Evolutionary conservation across 768 basidiomycete species (phyloP), one percentile per base, ranked within the genome.

Genomic region (Leucocoprinus sp.): DNA sequence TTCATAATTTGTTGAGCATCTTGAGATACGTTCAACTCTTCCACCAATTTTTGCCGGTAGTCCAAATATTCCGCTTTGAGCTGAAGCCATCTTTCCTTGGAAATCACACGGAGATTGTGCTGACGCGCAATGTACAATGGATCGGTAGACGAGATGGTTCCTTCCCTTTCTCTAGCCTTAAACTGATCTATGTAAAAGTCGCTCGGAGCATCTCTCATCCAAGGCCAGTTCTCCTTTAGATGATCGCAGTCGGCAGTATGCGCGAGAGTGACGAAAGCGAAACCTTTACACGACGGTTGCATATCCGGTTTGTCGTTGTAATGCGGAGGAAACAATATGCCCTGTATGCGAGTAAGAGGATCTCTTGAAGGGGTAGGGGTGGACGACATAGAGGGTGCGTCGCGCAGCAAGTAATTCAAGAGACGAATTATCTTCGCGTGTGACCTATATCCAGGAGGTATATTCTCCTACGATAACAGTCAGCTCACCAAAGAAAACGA

Each of bases 61-160:
- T 67, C 55, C n/a, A 82, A 61, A 57, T 91, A 92, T 54, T 89
- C 80, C 3, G 75, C 71, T 43, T 80, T 80, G 24, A 87, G 60
- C 35, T 64, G 57, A 6, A 78, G 74, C 87, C 88, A 92, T 15
- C 61, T 64, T 0, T 61, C 50, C 55, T 83, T 88, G 17, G 69
- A 62, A 14, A 83, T 57, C 0, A 66, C 56, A 2, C 84, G 73
- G 42, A 87, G 69, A 0, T 85, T 83, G 48, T 74, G 78, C 55
- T 70, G 78, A 8, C 42, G 44, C 0, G 80, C 83, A 8, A 81
- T 76, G 8, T 54, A 52, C 18, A 29, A 29, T 2, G 40, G 18
- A 37, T 45, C 24, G 3, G n/a, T 9, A 24, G 31, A n/a, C 23
- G 19, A 12, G 8, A 26, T 9, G 31, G 8, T 29, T 31, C 42